phyloP scores from a whole-genome alignment of 1,284 basidiomycete genomes.

The Trichosporon sp. region DNA sequence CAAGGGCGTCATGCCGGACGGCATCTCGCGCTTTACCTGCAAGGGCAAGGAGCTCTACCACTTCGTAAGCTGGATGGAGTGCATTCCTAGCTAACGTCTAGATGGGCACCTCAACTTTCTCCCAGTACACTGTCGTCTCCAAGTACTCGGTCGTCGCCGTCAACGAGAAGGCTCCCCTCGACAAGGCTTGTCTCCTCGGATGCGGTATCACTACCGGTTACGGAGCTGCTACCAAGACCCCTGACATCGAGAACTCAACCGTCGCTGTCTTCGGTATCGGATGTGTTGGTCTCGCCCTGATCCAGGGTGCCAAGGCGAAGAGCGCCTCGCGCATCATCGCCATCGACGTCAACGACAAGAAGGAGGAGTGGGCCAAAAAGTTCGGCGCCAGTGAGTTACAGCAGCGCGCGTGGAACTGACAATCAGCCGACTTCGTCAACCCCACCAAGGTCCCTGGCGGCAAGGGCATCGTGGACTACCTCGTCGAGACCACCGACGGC shows the following conservation, averaged over 20 bases:
- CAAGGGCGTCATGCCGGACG: constrained; percentile 95
- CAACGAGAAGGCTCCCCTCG: constrained; percentile 79
- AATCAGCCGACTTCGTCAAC: constrained; percentile 80
- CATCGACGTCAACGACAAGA: constrained; percentile 83
- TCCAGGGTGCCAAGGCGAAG: constrained; percentile 77
- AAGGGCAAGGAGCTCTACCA: constrained; percentile 86
- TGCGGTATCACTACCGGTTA: constrained; percentile 96
- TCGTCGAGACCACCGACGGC: constrained; percentile 93
- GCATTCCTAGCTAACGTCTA: constrained; percentile 47
- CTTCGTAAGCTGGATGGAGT: constrained; percentile 66
- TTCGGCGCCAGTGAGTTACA: constrained; percentile 77
- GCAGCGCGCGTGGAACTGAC: background rate
- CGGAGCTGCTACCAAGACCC: constrained; percentile 61
- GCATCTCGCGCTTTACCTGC: constrained; percentile 84
- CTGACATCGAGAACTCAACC: constrained; percentile 68
- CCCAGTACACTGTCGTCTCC: constrained; percentile 97
- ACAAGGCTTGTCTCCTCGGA: constrained; percentile 91
- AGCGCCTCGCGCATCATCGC: constrained; percentile 88
- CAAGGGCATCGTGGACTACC: constrained; percentile 80
- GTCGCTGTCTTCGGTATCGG: constrained; percentile 96
- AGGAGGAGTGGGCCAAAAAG: constrained; percentile 85
- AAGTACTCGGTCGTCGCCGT: constrained; percentile 95
- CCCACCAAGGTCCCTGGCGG: constrained; percentile 74
- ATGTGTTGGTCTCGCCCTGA: constrained; percentile 91
- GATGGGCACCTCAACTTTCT: constrained; percentile 99